Conservation (phyloP, 805 yeast species). For the Kodamaea restingae region DNA sequence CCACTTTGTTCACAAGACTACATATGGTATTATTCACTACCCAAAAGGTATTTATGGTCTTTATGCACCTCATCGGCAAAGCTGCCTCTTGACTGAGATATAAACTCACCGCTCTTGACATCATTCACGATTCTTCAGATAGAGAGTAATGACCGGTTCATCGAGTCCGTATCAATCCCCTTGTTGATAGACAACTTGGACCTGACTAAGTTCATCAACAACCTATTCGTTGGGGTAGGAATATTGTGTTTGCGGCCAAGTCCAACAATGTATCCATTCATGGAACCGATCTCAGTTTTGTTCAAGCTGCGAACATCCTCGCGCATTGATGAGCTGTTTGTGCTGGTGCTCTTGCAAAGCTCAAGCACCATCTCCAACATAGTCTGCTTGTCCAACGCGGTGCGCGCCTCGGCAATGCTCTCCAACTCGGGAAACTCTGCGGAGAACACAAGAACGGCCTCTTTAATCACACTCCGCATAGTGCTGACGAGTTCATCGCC, state of each 20-base stretch:
- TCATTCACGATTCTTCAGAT: no score
- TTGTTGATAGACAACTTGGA: slow-evolving; percentile 29
- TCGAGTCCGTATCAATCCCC: slow-evolving; percentile 21
- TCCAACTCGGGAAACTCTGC: slow-evolving; percentile 24
- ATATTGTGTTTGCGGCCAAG: slow-evolving; percentile 47
- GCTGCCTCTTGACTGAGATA: no score
- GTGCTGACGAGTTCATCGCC: slow-evolving; percentile 31
- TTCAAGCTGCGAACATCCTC: slow-evolving; percentile 55
- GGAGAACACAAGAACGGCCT: slow-evolving; percentile 41
- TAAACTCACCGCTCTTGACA: no score
- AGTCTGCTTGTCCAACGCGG: slow-evolving; percentile 29
- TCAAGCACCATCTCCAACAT: slow-evolving; percentile 31
- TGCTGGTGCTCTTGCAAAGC: slow-evolving; percentile 37
- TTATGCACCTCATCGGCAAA: no score
- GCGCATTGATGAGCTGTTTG: slow-evolving; percentile 69
- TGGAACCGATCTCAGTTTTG: slow-evolving; percentile 73
- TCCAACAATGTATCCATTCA: slow-evolving; percentile 73
- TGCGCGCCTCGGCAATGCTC: slow-evolving; percentile 27
- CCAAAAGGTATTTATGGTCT: no score
- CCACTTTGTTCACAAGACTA: no score
- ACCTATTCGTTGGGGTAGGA: slow-evolving; percentile 45
- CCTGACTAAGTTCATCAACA: slow-evolving; percentile 45
- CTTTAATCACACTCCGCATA: slow-evolving; percentile 42
- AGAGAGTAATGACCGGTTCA: no score
- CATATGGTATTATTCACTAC: no score